Percentiles rank a stretch among this genome's conserved stretches.
Evolutionary conservation across 352 stramenopile species (phyloP).

Genomic region (Globisporangium iwayamae): DNA sequence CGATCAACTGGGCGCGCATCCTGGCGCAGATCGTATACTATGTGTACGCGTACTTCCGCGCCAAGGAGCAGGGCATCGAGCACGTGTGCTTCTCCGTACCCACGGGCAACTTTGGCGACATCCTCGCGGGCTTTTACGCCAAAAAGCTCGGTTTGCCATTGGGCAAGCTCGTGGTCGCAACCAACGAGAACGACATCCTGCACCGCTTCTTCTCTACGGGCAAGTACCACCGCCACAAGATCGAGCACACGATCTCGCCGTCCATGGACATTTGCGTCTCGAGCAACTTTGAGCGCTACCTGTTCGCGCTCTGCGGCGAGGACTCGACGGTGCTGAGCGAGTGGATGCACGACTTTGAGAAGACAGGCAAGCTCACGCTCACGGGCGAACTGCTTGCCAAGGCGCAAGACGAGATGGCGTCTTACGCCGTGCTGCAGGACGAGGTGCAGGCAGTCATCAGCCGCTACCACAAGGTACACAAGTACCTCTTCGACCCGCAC

Average conservation of each 20-base stretch:
- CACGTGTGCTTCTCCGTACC: conserved; percentile 95
- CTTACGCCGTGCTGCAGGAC: conserved; percentile 74
- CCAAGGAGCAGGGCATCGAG: conserved; percentile 56
- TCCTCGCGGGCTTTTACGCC: conserved; percentile 98
- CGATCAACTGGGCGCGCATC: conserved; percentile 99
- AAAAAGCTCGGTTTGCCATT: conserved; percentile 92
- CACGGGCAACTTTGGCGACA: conserved; percentile 99
- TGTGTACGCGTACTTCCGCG: conserved; percentile 96
- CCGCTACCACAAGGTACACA: conserved; percentile 87
- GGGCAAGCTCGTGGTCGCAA: conserved; percentile 96
- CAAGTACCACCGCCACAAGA: conserved; percentile 93
- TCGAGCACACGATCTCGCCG: conserved; percentile 94
- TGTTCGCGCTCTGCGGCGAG: conserved; percentile 96
- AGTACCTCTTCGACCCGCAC: conserved; percentile 98
- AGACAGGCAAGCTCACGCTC: conserved; percentile 92
- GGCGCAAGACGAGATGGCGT: conserved; percentile 93
- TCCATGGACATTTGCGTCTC: conserved; percentile 99
- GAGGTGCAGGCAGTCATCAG: conserved; percentile 93
- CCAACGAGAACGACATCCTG: conserved; percentile 99
- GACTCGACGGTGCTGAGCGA: conserved; percentile 83
- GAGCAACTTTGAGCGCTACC: conserved; percentile 99
- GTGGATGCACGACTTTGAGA: conserved; percentile 96
- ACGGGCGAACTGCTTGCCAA: conserved; percentile 85
- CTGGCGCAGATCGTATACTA: conserved; percentile 99
- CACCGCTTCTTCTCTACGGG: conserved; percentile 97